Percentiles rank a stretch among this genome's conserved stretches.
Evolutionary conservation across 352 stramenopile species (phyloP).

Genomic region (Phytophthora meadii): DNA sequence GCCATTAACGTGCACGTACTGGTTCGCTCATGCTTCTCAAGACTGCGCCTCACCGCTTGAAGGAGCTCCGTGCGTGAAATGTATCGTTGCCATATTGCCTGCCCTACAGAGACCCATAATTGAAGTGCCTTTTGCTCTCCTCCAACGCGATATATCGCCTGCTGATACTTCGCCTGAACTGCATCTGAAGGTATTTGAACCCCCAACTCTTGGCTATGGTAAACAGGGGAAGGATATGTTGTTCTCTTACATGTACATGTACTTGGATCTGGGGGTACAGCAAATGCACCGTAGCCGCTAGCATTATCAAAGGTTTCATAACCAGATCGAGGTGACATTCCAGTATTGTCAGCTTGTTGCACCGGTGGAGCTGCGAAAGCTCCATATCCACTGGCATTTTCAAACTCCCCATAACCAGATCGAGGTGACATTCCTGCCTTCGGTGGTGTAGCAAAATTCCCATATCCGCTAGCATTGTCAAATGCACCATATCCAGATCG

Average conservation of each 20-base stretch:
- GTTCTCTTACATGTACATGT: slow-evolving; percentile 11
- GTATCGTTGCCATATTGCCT: slow-evolving; percentile 51
- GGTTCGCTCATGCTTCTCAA: slow-evolving; percentile 60
- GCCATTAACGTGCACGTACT: slow-evolving; percentile 32
- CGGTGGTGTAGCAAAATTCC: neutral
- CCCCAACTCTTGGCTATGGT: slow-evolving; percentile 10
- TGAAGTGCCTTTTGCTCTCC: slow-evolving; percentile 37
- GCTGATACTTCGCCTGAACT: slow-evolving; percentile 47
- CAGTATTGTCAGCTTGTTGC: neutral
- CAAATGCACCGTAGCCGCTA: slow-evolving; percentile 25
- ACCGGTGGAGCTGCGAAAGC: slow-evolving; percentile 38
- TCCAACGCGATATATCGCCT: slow-evolving; percentile 42
- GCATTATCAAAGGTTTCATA: slow-evolving; percentile 46
- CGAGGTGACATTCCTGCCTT: slow-evolving; percentile 11
- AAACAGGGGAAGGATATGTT: neutral
- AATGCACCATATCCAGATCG: slow-evolving; percentile 34
- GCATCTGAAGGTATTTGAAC: slow-evolving; percentile 9
- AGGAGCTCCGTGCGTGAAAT: slow-evolving; percentile 56
- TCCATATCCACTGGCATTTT: slow-evolving; percentile 43
- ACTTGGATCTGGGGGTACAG: slow-evolving; percentile 9
- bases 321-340: slow-evolving; percentile 32
- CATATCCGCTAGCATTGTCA: neutral
- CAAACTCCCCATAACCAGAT: slow-evolving; percentile 45
- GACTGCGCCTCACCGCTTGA: slow-evolving; percentile 59
- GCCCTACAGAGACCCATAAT: slow-evolving; percentile 45